Evolutionary conservation across 768 basidiomycete genomes (phyloP).

Genomic region (Panaeolus papilionaceus): DNA sequence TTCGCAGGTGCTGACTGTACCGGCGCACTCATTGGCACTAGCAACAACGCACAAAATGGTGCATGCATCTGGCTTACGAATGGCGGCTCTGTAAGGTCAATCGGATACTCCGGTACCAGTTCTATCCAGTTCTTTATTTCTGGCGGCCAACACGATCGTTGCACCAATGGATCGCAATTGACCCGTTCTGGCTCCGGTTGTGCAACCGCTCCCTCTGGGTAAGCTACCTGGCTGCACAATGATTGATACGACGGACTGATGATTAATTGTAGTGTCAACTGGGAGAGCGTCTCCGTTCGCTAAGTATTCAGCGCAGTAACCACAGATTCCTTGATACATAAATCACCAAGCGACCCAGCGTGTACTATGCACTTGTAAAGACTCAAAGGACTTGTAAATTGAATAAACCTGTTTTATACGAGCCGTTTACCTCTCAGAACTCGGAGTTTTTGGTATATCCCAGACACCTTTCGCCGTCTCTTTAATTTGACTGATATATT

Average conservation of each 20-base stretch:
- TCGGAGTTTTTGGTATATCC: no score
- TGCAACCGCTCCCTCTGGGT: conserved; percentile 26
- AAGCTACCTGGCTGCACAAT: conserved; percentile 19
- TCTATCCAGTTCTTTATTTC: conserved; percentile 25
- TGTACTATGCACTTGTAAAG: no score
- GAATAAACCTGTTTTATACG: no score
- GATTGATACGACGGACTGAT: conserved; percentile 16
- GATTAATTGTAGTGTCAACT: conserved; percentile 25
- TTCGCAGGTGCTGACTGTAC: conserved; percentile 20
- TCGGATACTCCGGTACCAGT: conserved; percentile 26
- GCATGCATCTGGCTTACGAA: conserved; percentile 23
- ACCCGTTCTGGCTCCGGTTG: conserved; percentile 25
- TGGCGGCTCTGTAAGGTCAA: conserved; percentile 24
- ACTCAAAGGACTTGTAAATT: no score
- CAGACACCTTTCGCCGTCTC: no score
- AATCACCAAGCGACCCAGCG: no score
- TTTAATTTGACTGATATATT: no score
- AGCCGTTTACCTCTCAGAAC: no score
- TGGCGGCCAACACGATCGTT: conserved; percentile 26
- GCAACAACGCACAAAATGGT: neutral
- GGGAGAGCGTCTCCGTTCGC: conserved; percentile 16
- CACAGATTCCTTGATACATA: no score
- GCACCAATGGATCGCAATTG: conserved; percentile 26
- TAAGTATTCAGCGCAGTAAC: no score
- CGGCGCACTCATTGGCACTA: neutral